These are phyloP conservation scores for Panicum miliaceum DNA, from an alignment of 176 grass and related monocot genomes.

Conservation along the genomic window DNA sequence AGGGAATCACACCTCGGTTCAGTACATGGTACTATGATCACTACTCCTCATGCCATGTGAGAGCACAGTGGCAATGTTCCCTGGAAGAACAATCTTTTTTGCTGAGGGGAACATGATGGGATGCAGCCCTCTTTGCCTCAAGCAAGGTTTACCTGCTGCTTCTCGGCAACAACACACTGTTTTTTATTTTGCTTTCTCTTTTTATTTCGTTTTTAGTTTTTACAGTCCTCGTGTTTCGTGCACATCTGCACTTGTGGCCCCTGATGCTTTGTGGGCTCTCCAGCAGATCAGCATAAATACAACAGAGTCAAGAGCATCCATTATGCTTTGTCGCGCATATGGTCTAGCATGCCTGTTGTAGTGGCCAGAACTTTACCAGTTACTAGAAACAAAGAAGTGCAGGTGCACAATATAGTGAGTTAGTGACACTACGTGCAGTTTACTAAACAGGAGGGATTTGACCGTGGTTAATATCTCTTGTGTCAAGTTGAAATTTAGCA, in stretches of 20 bases:
- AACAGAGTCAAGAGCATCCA: conserved; percentile 32
- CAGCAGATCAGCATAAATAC: conserved; percentile 38
- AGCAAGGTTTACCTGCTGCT: conserved; percentile 45
- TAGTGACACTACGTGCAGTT: background rate
- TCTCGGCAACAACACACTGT: conserved; percentile 26
- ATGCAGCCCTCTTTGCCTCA: conserved; percentile 33
- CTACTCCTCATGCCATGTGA: conserved; percentile 38
- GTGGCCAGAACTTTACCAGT: conserved; percentile 21
- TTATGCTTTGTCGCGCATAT: conserved; percentile 27
- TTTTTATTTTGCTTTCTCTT: background rate
- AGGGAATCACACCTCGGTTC: conserved; percentile 25
- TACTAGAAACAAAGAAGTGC: conserved; percentile 27
- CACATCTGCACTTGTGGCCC: conserved; percentile 29
- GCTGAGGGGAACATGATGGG: conserved; percentile 43
- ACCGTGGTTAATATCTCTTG: background rate
- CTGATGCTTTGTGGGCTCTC: conserved; percentile 41
- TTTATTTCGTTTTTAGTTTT: background rate
- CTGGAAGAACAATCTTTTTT: conserved; percentile 44
- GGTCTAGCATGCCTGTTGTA: background rate
- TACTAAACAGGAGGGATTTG: background rate
- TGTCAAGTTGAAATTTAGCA: conserved; percentile 29
- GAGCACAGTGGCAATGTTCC: conserved; percentile 40
- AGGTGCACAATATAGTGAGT: background rate
- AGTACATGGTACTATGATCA: conserved; percentile 8
- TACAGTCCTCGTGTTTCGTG: conserved; percentile 36